phyloP scores from a whole-genome alignment of 164 flowering plant genomes.

The Cinnamomum chago region DNA sequence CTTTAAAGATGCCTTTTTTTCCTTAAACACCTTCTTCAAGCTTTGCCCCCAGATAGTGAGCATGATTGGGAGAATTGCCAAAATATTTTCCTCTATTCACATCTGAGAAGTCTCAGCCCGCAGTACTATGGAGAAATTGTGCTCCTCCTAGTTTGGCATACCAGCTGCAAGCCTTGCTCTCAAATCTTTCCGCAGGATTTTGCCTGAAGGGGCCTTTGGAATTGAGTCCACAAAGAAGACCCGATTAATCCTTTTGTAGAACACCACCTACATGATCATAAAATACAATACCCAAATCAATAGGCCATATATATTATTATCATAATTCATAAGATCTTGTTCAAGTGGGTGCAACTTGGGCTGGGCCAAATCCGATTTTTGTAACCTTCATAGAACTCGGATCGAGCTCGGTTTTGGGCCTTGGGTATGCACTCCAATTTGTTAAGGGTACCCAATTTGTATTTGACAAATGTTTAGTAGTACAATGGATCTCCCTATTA shows the following conservation, averaged over 20 bases:
- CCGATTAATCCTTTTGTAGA: constrained; percentile 56
- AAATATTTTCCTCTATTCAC: background rate
- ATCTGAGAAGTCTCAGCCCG: background rate
- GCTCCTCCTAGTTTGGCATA: constrained; percentile 11
- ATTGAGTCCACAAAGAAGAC: constrained; percentile 64
- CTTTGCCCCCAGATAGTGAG: background rate
- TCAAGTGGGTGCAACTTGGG: too few relatives aligned
- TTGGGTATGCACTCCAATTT: too few relatives aligned
- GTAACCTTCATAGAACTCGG: too few relatives aligned
- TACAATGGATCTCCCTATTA: too few relatives aligned
- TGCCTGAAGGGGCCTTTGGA: constrained; percentile 79
- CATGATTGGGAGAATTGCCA: background rate
- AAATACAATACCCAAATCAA: too few relatives aligned
- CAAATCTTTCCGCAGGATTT: constrained; percentile 69
- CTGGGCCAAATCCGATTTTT: too few relatives aligned
- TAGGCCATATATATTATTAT: too few relatives aligned
- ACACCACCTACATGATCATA: constrained; percentile 52
- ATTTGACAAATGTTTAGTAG: too few relatives aligned
- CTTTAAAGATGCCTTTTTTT: too few relatives aligned
- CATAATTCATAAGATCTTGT: too few relatives aligned
- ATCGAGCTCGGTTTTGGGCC: too few relatives aligned
- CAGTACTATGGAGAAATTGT: background rate
- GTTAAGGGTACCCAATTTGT: too few relatives aligned
- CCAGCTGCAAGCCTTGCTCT: constrained; percentile 56
- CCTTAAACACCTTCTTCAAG: background rate